Evolutionary conservation across 2,329 filamentous ascomycete species (phyloP).

Genomic region (Calonectria pauciramosa): DNA sequence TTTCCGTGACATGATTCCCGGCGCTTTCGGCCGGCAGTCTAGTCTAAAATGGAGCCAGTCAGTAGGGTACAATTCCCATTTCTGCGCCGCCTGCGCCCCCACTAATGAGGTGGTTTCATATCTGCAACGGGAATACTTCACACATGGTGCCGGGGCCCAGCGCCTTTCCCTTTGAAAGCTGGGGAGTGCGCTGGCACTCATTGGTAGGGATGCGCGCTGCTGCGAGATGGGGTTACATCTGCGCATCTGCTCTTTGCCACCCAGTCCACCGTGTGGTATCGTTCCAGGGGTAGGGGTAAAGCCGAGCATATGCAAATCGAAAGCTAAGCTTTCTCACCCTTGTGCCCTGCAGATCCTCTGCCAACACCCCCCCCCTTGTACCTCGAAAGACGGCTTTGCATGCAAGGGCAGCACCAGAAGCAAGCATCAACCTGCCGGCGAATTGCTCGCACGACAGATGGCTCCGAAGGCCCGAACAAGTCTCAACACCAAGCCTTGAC

Average conservation of each 20-base stretch:
- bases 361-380: neutral
- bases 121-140: neutral
- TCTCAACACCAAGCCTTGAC: neutral
- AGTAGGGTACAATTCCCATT: neutral
- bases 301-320: neutral
- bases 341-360: neutral
- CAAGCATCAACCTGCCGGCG: neutral
- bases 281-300: neutral
- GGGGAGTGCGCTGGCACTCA: neutral
- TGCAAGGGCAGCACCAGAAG: neutral
- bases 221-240: constrained; percentile 4
- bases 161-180: neutral
- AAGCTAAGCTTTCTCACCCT: constrained; percentile 2
- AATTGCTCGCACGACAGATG: neutral
- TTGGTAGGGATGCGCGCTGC: neutral
- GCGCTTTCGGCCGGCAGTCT: neutral
- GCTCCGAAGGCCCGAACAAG: neutral
- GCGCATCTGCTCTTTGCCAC: neutral
- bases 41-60: too few relatives aligned
- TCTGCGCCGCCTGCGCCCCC: neutral
- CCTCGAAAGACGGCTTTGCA: neutral
- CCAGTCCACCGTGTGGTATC: too few relatives aligned
- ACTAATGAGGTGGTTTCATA: neutral
- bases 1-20: neutral
- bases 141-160: neutral